A percentile compares a stretch with the other conserved stretches of the same genome.
Conservation (phyloP, 2,329 filamentous ascomycete species). For the Teratosphaeria destructans region DNA sequence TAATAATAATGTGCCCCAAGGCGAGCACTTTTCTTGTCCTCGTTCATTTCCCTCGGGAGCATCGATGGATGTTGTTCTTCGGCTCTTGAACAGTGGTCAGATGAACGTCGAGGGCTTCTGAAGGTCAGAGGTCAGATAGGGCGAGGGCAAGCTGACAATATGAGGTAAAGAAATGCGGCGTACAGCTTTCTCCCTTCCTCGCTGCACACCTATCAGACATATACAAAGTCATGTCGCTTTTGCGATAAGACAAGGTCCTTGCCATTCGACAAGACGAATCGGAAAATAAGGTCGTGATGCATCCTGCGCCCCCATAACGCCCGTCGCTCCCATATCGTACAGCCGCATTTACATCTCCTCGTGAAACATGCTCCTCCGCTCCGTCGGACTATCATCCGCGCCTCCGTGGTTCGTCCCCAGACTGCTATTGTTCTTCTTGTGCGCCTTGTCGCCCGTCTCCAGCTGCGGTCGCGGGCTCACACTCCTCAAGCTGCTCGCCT, state of each 20-base stretch:
- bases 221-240: not conserved
- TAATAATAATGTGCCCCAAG: too few species aligned
- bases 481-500: slow-evolving; percentile 53
- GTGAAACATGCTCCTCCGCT: slow-evolving; percentile 58
- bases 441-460: slow-evolving; percentile 38
- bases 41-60: too few species aligned
- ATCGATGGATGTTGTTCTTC: too few species aligned
- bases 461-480: slow-evolving; percentile 63
- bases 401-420: slow-evolving; percentile 20
- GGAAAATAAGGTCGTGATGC: not conserved
- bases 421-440: slow-evolving; percentile 28
- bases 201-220: not conserved
- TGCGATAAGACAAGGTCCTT: not conserved
- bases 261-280: not conserved
- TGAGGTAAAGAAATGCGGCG: not conserved
- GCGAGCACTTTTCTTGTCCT: too few species aligned
- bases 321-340: not conserved
- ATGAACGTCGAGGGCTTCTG: too few species aligned
- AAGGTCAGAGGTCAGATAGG: too few species aligned
- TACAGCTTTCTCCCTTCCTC: not conserved
- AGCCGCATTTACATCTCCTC: slow-evolving; percentile 49
- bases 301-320: not conserved
- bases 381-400: slow-evolving; percentile 48
- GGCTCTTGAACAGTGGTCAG: too few species aligned
- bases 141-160: not conserved